Evolutionary conservation across 495 filamentous ascomycete genomes (phyloP).

Genomic region (Cairneyella variabilis): DNA sequence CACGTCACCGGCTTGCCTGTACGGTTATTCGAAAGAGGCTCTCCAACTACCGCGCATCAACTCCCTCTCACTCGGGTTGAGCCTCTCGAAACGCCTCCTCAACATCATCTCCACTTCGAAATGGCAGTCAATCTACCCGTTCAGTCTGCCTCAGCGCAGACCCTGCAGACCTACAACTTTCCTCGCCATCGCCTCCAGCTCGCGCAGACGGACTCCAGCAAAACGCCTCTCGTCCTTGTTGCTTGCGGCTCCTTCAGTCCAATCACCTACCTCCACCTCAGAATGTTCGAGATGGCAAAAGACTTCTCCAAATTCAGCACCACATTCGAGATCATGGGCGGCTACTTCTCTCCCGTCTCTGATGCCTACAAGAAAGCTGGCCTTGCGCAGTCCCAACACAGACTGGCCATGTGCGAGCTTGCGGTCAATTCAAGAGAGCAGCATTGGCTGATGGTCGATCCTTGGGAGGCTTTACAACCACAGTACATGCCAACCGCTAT

Average conservation of each 20-base stretch:
- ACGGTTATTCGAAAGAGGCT: no score
- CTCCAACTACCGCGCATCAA: no score
- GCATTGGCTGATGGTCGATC: slow-evolving; percentile 85
- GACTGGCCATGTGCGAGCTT: slow-evolving; percentile 65
- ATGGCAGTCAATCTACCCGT: slow-evolving; percentile 12
- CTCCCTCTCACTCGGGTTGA: no score
- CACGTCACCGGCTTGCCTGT: no score
- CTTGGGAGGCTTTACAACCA: slow-evolving; percentile 48
- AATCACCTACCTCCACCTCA: slow-evolving; percentile 81
- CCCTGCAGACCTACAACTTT: slow-evolving; percentile 55
- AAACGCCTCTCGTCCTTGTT: slow-evolving; percentile 77
- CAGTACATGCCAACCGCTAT: slow-evolving; percentile 84
- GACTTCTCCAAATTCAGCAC: slow-evolving; percentile 58
- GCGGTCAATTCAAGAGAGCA: slow-evolving; percentile 73
- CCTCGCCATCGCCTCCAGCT: slow-evolving; percentile 65
- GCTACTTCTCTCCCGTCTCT: slow-evolving; percentile 74
- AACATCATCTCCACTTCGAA: no score
- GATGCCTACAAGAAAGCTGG: slow-evolving; percentile 92
- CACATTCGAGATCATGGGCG: slow-evolving; percentile 80
- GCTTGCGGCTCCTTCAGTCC: slow-evolving; percentile 91
- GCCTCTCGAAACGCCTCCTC: no score
- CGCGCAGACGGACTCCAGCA: slow-evolving; percentile 61
- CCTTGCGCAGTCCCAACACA: slow-evolving; percentile 68
- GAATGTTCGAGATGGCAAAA: slow-evolving; percentile 85
- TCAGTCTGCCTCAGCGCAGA: slow-evolving; percentile 14